Evolutionary conservation across 164 flowering plant species (phyloP), one percentile per base, ranked within the genome.

Genomic region (Annona squamosa): DNA sequence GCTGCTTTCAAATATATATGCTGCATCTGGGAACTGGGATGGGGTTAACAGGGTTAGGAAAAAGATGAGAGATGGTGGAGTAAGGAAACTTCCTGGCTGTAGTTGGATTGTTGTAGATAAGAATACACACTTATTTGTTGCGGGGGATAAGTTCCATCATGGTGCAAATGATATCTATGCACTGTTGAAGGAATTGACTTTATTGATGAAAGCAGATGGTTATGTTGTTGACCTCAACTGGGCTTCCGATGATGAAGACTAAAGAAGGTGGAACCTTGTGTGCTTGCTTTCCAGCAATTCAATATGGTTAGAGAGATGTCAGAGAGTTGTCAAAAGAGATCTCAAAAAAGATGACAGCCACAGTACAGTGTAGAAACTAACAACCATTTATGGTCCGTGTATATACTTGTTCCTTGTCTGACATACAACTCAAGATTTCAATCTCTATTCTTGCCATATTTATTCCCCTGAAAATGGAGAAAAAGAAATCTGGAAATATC

Each of bases 21-120:
- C 97, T 64, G 84, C 87, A 63, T 86, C 86, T 44, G 90, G 91
- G 52, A 83, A 89, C 74, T 92, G 97, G 97, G 84, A 79, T 64
- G 90, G 78, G 48, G 92, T 77, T 26, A 88, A 86, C 44, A 77
- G 45, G 71, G 79, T 91, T 73, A 90, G 98, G 80, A 86, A 69
- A 73, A 76, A 69, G 73, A 94, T 94, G 98, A 85, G 72, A 74
- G 90, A 86, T 71, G 89, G 82, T 65, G 87, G 89, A 69, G 90
- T 91, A 5, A 79, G 52, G 56, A 94, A 94, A 76, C 76, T 81
- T 57, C 91, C 94, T 47, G 98, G 97, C 68, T 87, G 86, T 77
- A 92, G 97, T 82, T 93, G 97, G 97, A 88, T 89, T 81, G 79
- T 71, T 4, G 80, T 87, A 66, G 86, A 82, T 68, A 72, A 83